Base-by-base conservation (phyloP, 768 basidiomycete species). In the Lentinula edodes region DNA sequence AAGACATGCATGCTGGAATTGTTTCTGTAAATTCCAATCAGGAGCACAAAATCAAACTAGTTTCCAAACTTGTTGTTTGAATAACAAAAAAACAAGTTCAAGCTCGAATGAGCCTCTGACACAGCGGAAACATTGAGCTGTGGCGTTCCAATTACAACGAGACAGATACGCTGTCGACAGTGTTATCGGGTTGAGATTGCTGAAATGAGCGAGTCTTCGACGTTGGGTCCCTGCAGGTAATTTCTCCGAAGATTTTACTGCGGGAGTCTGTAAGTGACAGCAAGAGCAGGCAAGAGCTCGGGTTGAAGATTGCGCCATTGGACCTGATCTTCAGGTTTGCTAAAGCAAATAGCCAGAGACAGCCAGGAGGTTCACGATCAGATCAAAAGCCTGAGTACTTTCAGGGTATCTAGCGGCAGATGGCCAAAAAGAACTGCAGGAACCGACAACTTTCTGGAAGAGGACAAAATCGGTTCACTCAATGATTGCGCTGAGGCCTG, bases 141-240 rank as follows among this genome's bases (percentile, higher is more conserved):
- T 45, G 43, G 43, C 43, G 43, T 45, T 45, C 7, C 16, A n/a
- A 45, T 45, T 45, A n/a, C 43, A 45, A 45, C 43, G n/a, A 48
- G 46, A 48, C 46, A 48, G 46, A 48, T 48, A 9, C 18, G 46
- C 46, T n/a, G 46, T 39, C 20, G 53, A 38, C 35, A 20, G 13
- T 12, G 53, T 35, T 20, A 38, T 56, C 41, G 55, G 55, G 55
- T n/a, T 56, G 16, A 56, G 41, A 56, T 56, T 56, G 42, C 55
- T 56, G 55, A 56, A 56, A 56, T 9, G 41, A 41, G 55, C 23
- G 18, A 43, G 10, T 28, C 55, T 56, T 56, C 55, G n/a, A 20
- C 28, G 23, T 20, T 56, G 41, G 9, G 18, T 35, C 53, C 53
- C 38, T 43, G 55, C 41, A 43, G 55, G 39, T 41, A 10, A 54